Evolutionary conservation across 2,329 filamentous ascomycete genomes (phyloP).

Genomic region (Stemphylium beticola): DNA sequence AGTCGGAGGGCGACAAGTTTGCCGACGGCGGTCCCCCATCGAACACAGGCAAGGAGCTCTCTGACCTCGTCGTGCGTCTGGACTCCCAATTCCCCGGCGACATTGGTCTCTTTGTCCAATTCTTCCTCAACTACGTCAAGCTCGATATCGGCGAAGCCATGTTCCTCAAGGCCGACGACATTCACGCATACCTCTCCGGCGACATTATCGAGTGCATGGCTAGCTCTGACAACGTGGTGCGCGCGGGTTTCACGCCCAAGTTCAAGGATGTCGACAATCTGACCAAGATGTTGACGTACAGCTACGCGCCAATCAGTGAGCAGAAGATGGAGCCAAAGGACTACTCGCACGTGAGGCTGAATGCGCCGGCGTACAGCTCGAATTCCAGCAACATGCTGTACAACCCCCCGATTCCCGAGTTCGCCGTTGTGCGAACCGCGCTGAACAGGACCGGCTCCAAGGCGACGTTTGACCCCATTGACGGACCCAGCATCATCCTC

Average conservation of each 20-base stretch:
- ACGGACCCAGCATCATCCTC: slow-evolving; percentile 90
- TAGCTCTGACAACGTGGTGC: slow-evolving; percentile 96
- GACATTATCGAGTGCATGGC: slow-evolving; percentile 99
- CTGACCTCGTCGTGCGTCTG: slow-evolving; percentile 77
- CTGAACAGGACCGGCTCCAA: slow-evolving; percentile 75
- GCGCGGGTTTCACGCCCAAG: slow-evolving; percentile 96
- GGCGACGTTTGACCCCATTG: slow-evolving; percentile 84
- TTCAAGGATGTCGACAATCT: slow-evolving; percentile 95
- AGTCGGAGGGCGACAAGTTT: slow-evolving; percentile 72
- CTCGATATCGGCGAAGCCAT: slow-evolving; percentile 89
- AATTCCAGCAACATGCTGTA: slow-evolving; percentile 77
- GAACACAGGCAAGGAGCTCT: slow-evolving; percentile 71
- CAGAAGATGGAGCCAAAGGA: slow-evolving; percentile 90
- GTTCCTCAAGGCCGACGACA: slow-evolving; percentile 95
- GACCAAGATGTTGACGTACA: slow-evolving; percentile 91
- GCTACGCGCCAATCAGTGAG: slow-evolving; percentile 89
- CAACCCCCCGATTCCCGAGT: slow-evolving; percentile 96
- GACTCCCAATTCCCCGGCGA: slow-evolving; percentile 84
- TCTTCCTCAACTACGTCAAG: slow-evolving; percentile 95
- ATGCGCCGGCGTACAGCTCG: slow-evolving; percentile 80
- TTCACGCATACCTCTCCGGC: slow-evolving; percentile 90
- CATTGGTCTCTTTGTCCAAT: slow-evolving; percentile 91
- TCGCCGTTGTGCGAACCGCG: slow-evolving; percentile 82
- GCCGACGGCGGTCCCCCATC: slow-evolving; percentile 73
- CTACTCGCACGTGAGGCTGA: slow-evolving; percentile 85